These are phyloP conservation scores for Cladophialophora chaetospira DNA, from an alignment of 2,329 filamentous ascomycete genomes.

Conservation along the genomic window DNA sequence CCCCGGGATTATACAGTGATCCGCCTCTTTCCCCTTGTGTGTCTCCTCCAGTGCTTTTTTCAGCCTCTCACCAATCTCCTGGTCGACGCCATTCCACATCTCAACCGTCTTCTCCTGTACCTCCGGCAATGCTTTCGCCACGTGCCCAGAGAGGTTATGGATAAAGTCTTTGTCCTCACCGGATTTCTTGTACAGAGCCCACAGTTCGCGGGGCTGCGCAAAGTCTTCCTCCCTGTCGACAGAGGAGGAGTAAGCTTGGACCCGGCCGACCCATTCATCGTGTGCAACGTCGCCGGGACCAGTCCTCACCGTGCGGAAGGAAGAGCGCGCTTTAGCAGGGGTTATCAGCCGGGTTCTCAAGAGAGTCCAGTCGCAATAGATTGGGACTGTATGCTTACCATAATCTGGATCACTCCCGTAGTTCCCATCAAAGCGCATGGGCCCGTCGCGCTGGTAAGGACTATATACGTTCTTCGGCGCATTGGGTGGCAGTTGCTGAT, in stretches of 20 bases:
- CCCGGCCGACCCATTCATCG: not conserved
- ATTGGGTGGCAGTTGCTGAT: conserved; percentile 45
- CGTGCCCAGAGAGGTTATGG: not conserved
- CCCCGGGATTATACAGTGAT: not conserved
- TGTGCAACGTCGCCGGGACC: not conserved
- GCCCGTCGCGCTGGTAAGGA: conserved; percentile 54
- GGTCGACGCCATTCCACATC: conserved; percentile 5
- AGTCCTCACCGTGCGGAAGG: conserved; percentile 38
- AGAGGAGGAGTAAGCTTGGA: not conserved
- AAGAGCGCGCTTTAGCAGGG: conserved; percentile 33
- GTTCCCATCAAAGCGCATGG: conserved; percentile 49
- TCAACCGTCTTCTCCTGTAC: conserved; percentile 6
- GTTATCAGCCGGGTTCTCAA: conserved; percentile 36
- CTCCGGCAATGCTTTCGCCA: conserved; percentile 5
- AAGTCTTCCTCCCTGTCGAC: conserved; percentile 46
- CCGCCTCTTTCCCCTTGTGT: not conserved
- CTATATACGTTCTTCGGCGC: conserved; percentile 43
- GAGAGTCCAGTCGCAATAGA: too few species aligned
- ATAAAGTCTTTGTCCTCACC: conserved; percentile 4
- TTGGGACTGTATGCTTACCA: conserved; percentile 10
- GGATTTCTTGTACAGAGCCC: conserved; percentile 33
- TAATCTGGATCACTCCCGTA: conserved; percentile 64
- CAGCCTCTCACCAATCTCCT: conserved; percentile 4
- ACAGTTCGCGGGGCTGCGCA: conserved; percentile 48
- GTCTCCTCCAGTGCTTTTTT: not conserved